Conservation (phyloP, 805 yeast genomes). For the Teunomyces atbi region DNA sequence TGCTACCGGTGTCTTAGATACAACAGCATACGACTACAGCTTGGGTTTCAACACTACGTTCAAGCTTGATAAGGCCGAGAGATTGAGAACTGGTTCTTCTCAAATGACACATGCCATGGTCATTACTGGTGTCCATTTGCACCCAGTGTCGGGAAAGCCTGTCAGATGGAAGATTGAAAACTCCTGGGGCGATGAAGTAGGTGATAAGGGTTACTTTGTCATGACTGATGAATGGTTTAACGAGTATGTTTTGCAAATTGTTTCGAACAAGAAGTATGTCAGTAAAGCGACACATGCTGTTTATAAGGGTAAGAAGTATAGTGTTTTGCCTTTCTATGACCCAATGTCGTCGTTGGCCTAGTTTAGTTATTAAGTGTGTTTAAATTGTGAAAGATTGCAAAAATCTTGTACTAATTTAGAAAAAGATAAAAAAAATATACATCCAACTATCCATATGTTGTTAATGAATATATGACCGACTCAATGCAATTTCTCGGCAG, state of each 20-base stretch:
- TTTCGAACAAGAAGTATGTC: constrained; percentile 37
- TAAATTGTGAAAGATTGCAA: background rate
- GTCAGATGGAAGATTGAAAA: constrained; percentile 46
- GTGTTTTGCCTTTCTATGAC: constrained; percentile 38
- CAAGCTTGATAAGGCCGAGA: constrained; percentile 59
- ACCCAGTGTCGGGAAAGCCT: constrained; percentile 41
- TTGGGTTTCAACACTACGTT: constrained; percentile 52
- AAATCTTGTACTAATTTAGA: background rate
- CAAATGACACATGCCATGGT: constrained; percentile 91
- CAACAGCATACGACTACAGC: constrained; percentile 64
- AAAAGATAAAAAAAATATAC: background rate
- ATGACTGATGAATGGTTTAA: constrained; percentile 47
- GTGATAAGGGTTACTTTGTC: constrained; percentile 41
- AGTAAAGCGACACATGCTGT: constrained; percentile 33
- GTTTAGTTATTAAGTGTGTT: background rate
- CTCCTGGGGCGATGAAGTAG: constrained; percentile 43
- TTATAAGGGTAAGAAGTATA: constrained; percentile 33
- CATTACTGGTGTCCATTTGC: constrained; percentile 77
- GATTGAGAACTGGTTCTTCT: constrained; percentile 69
- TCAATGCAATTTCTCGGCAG: too few species aligned
- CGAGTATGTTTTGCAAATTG: constrained; percentile 43
- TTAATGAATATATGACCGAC: too few species aligned
- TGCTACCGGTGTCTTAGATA: constrained; percentile 68
- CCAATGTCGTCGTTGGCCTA: constrained; percentile 46
- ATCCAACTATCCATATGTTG: too few species aligned